These are phyloP conservation scores for Geotrichum citri-aurantii DNA, from an alignment of 1,139 yeast genomes.

Conservation along the genomic window DNA sequence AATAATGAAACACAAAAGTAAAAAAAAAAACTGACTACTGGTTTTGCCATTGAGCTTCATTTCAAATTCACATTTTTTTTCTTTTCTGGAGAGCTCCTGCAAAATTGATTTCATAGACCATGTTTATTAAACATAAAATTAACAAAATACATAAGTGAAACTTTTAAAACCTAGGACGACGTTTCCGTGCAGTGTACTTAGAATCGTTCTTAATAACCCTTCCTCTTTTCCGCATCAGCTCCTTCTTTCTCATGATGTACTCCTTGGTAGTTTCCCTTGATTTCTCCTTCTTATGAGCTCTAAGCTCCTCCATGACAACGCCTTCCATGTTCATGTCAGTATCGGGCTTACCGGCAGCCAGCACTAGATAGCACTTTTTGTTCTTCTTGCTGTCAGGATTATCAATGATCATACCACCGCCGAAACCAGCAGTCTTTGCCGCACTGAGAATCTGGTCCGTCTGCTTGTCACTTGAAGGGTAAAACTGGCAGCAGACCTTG, in stretches of 20 bases:
- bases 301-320: slow-evolving; percentile 66
- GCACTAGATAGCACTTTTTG: slow-evolving; percentile 81
- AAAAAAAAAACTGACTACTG: too few relatives aligned
- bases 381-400: slow-evolving; percentile 90
- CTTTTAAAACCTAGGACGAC: slow-evolving; percentile 69
- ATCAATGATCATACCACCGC: slow-evolving; percentile 91
- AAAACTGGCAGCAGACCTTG: slow-evolving; percentile 93
- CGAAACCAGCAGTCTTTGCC: slow-evolving; percentile 93
- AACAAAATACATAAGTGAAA: neutral
- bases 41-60: too few relatives aligned
- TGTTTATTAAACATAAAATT: neutral
- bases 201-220: slow-evolving; percentile 84
- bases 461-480: slow-evolving; percentile 86
- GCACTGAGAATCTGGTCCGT: slow-evolving; percentile 70
- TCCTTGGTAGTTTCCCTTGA: slow-evolving; percentile 66
- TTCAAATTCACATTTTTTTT: too few relatives aligned
- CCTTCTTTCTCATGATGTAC: slow-evolving; percentile 86
- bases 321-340: slow-evolving; percentile 68
- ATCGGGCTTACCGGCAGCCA: slow-evolving; percentile 76
- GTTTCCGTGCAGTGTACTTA: slow-evolving; percentile 87
- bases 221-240: slow-evolving; percentile 86
- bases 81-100: neutral
- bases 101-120: neutral
- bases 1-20: too few relatives aligned
- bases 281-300: slow-evolving; percentile 42